phyloP scores from a whole-genome alignment of 352 stramenopile genomes.

The Pythium plurisporium region DNA sequence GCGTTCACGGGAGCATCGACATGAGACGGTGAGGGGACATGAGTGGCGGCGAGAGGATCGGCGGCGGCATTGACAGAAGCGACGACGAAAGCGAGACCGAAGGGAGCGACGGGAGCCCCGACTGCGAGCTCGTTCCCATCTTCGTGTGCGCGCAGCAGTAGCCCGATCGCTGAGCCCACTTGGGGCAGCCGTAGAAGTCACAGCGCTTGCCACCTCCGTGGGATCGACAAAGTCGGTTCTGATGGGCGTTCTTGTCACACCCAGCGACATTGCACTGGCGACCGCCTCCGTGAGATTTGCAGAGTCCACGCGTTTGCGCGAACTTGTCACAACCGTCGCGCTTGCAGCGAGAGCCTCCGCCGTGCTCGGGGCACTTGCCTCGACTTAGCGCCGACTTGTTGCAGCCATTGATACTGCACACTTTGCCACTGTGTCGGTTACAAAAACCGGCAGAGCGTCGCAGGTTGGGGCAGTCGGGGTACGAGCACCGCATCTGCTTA shows the following conservation, averaged over 20 bases:
- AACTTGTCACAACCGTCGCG: constrained; percentile 83
- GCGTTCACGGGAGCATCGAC: constrained; percentile 48
- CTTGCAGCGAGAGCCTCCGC: constrained; percentile 80
- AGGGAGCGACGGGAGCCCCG: constrained; percentile 6
- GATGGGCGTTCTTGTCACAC: constrained; percentile 82
- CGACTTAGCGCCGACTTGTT: constrained; percentile 75
- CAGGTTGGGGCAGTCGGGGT: constrained; percentile 71
- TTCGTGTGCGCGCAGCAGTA: constrained; percentile 86
- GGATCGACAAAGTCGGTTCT: constrained; percentile 76
- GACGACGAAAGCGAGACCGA: constrained; percentile 25
- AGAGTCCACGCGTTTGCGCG: constrained; percentile 73
- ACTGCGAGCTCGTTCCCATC: constrained; percentile 22
- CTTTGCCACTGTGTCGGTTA: constrained; percentile 79
- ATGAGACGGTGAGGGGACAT: constrained; percentile 64
- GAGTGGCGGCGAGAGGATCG: constrained; percentile 44
- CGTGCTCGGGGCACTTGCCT: constrained; percentile 81
- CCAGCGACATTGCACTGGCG: constrained; percentile 67
- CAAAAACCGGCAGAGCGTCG: constrained; percentile 73
- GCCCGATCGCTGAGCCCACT: constrained; percentile 81
- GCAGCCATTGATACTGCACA: constrained; percentile 64
- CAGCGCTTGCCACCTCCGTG: constrained; percentile 83
- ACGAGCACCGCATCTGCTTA: constrained; percentile 73
- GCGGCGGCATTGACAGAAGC: constrained; percentile 11
- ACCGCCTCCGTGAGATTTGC: constrained; percentile 80
- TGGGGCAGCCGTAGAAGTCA: constrained; percentile 69